Conservation (phyloP, 176 grass and related monocot genomes). For the Oryza coarctata region DNA sequence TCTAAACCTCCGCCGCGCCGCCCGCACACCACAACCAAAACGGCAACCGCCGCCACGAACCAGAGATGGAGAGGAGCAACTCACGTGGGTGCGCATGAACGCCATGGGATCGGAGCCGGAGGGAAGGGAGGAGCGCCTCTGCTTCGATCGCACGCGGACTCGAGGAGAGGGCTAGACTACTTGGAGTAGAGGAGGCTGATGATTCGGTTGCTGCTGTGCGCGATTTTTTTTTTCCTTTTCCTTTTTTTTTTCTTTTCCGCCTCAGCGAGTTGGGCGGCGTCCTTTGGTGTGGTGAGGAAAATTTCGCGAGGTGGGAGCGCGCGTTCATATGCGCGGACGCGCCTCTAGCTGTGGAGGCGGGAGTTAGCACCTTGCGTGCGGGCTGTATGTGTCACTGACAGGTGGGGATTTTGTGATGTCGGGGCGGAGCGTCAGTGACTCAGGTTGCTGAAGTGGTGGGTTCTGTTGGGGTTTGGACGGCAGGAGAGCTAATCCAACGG, state of each 20-base stretch:
- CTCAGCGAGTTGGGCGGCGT: background rate
- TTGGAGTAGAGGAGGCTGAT: background rate
- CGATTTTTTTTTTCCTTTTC: background rate
- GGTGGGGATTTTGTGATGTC: background rate
- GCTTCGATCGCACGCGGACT: constrained; percentile 50
- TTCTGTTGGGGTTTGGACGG: background rate
- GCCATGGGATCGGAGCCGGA: constrained; percentile 37
- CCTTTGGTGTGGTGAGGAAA: constrained; percentile 21
- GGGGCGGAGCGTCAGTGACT: background rate
- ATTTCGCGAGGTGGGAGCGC: background rate
- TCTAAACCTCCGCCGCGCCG: constrained; percentile 10
- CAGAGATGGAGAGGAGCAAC: background rate
- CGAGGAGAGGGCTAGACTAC: background rate
- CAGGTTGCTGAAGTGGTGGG: background rate
- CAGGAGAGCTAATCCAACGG: constrained; percentile 12
- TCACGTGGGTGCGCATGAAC: constrained; percentile 56
- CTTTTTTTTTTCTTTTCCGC: background rate
- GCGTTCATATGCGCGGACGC: constrained; percentile 33
- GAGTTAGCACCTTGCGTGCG: background rate
- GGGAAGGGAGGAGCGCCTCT: background rate
- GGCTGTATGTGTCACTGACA: background rate
- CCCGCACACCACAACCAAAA: background rate
- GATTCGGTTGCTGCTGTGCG: constrained; percentile 25
- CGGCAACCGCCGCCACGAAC: background rate
- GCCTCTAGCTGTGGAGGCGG: background rate